Evolutionary conservation across 345 rosid species (phyloP).

Genomic region (Trapa incisa): DNA sequence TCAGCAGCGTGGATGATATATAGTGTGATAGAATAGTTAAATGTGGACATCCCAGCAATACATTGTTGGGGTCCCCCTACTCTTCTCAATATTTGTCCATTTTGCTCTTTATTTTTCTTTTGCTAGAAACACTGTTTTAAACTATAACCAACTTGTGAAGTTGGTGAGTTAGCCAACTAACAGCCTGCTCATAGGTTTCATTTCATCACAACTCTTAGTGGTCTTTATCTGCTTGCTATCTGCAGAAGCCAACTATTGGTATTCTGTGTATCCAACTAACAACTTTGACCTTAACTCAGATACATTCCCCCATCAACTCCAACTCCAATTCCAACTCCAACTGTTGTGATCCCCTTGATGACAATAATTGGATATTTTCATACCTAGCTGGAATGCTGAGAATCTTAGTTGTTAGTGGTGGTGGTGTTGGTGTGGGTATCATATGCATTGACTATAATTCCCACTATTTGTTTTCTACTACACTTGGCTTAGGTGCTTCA

Average conservation of each 20-base stretch:
- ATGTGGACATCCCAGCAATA: neutral
- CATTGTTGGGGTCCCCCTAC: neutral
- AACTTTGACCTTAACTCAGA: neutral
- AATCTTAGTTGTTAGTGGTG: neutral
- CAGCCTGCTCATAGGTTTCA: neutral
- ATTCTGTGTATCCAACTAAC: neutral
- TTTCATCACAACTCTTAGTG: neutral
- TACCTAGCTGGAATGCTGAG: constrained; percentile 4
- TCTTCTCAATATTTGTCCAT: neutral
- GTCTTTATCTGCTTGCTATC: neutral
- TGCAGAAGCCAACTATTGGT: too few species aligned
- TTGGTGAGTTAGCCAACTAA: neutral
- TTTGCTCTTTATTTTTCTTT: neutral
- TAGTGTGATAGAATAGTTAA: constrained; percentile 1
- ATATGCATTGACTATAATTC: neutral
- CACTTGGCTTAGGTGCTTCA: too few species aligned
- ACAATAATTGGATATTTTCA: constrained; percentile 8
- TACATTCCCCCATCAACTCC: too few species aligned
- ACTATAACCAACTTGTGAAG: neutral
- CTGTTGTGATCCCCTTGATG: neutral
- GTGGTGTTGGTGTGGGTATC: too few species aligned
- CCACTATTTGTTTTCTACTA: neutral
- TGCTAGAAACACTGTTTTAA: neutral
- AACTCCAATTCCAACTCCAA: neutral
- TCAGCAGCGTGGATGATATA: constrained; percentile 7